These are phyloP conservation scores for Candida ortonii DNA, from an alignment of 805 yeast species.

Conservation along the genomic window DNA sequence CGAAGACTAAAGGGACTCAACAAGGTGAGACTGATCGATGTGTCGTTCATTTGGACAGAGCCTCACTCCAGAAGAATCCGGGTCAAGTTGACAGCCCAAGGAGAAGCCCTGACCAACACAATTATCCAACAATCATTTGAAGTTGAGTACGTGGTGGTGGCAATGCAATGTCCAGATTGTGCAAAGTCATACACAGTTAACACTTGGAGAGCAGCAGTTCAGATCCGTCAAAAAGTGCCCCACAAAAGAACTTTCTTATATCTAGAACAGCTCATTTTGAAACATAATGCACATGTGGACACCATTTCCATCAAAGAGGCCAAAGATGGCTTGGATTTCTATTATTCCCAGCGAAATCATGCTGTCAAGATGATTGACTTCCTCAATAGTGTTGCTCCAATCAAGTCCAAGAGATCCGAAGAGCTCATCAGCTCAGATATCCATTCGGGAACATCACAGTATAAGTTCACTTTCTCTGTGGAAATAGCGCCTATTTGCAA, in stretches of 20 bases:
- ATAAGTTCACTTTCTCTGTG: slow-evolving; percentile 87
- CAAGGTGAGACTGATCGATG: slow-evolving; percentile 86
- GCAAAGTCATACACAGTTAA: slow-evolving; percentile 95
- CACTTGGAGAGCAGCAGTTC: slow-evolving; percentile 98
- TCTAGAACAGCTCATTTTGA: slow-evolving; percentile 91
- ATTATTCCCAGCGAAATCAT: slow-evolving; percentile 81
- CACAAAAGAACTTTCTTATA: slow-evolving; percentile 96
- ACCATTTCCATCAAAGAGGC: slow-evolving; percentile 91
- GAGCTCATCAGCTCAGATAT: slow-evolving; percentile 90
- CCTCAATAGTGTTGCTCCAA: slow-evolving; percentile 78
- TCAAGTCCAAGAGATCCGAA: slow-evolving; percentile 77
- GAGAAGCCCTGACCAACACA: slow-evolving; percentile 91
- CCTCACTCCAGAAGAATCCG: slow-evolving; percentile 96
- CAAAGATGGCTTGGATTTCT: slow-evolving; percentile 93
- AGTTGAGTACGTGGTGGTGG: slow-evolving; percentile 88
- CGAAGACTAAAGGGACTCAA: slow-evolving; percentile 84
- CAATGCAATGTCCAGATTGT: slow-evolving; percentile 98
- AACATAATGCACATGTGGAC: slow-evolving; percentile 88
- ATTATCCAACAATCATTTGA: slow-evolving; percentile 92
- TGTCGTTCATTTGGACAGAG: slow-evolving; percentile 97
- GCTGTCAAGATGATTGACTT: slow-evolving; percentile 95
- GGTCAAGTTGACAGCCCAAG: slow-evolving; percentile 90
- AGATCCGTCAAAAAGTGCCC: slow-evolving; percentile 94
- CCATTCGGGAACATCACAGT: slow-evolving; percentile 82
- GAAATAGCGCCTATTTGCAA: slow-evolving; percentile 96